Percentiles rank a stretch among this genome's conserved stretches.
Conservation (phyloP, 2,329 filamentous ascomycete species). For the Epichloe typhina region DNA sequence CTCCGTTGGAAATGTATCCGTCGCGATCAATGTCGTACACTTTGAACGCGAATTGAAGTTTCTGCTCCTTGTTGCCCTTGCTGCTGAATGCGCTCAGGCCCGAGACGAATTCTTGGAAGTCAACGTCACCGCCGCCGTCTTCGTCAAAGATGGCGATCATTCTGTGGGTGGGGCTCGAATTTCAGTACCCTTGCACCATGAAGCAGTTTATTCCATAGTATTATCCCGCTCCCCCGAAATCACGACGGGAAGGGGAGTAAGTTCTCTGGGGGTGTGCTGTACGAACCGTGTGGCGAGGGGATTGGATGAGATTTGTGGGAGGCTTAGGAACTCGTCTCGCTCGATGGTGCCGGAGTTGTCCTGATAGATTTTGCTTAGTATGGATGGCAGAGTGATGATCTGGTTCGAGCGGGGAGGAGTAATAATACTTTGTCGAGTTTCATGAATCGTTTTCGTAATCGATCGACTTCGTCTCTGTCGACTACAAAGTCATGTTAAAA, state of each 20-base stretch:
- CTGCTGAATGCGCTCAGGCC: conserved; percentile 90
- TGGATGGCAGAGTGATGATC: too few relatives aligned
- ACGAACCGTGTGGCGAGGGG: conserved; percentile 60
- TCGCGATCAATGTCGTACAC: conserved; percentile 99
- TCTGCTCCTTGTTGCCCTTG: conserved; percentile 99
- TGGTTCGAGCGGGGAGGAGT: neutral
- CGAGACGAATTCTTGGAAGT: conserved; percentile 97
- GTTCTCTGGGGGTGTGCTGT: neutral
- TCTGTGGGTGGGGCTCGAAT: conserved; percentile 33
- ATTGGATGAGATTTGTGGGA: conserved; percentile 96
- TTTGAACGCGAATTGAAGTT: conserved; percentile 94
- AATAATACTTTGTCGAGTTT: conserved; percentile 80
- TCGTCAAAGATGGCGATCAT: conserved; percentile 99
- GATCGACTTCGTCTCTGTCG: conserved; percentile 92
- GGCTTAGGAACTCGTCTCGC: conserved; percentile 91
- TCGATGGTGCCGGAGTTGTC: conserved; percentile 98
- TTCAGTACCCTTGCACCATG: neutral
- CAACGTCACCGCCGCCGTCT: conserved; percentile 92
- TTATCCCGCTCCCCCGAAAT: too few relatives aligned
- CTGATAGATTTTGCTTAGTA: conserved; percentile 30
- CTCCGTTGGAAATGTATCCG: conserved; percentile 96
- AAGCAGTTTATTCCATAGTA: too few relatives aligned
- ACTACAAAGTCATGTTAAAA: conserved; percentile 38
- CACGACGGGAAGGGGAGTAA: too few relatives aligned
- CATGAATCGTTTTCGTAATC: conserved; percentile 95